Conservation (phyloP, 2,329 filamentous ascomycete genomes). For the Aspergillus carbonarius region DNA sequence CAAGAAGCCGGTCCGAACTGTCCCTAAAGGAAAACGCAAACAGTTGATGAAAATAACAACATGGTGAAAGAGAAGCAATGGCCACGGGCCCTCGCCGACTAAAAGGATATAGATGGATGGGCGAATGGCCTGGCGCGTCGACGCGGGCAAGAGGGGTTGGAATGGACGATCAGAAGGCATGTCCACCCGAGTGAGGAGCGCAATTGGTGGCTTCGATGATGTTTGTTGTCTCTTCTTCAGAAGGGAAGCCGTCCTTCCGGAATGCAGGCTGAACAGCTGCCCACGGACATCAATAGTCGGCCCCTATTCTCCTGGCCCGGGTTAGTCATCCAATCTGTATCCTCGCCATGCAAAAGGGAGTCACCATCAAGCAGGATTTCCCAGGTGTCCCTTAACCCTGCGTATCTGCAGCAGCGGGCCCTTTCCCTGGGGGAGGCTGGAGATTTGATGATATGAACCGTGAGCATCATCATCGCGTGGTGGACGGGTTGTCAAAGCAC, state of each 20-base stretch:
- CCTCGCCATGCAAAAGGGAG: not conserved
- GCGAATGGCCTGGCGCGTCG: constrained; percentile 18
- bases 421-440: not conserved
- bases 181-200: not conserved
- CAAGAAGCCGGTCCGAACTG: not conserved
- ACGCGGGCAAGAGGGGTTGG: constrained; percentile 20
- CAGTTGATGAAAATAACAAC: not conserved
- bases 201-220: not conserved
- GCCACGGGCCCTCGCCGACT: constrained; percentile 1
- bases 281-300: not conserved
- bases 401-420: not conserved
- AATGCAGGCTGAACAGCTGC: not conserved
- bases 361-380: constrained; percentile 7
- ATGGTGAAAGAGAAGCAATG: constrained; percentile 1
- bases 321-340: not conserved
- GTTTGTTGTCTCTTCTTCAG: not conserved
- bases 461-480: constrained; percentile 2
- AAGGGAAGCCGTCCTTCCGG: not conserved
- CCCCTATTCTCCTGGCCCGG: not conserved
- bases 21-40: not conserved
- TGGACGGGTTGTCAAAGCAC: not conserved
- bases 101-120: constrained; percentile 12
- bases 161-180: constrained; percentile 18
- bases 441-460: not conserved
- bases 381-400: not conserved